These are phyloP conservation scores for Nitzschia sp. DNA, from an alignment of 108 stramenopile genomes.

Conservation along the genomic window DNA sequence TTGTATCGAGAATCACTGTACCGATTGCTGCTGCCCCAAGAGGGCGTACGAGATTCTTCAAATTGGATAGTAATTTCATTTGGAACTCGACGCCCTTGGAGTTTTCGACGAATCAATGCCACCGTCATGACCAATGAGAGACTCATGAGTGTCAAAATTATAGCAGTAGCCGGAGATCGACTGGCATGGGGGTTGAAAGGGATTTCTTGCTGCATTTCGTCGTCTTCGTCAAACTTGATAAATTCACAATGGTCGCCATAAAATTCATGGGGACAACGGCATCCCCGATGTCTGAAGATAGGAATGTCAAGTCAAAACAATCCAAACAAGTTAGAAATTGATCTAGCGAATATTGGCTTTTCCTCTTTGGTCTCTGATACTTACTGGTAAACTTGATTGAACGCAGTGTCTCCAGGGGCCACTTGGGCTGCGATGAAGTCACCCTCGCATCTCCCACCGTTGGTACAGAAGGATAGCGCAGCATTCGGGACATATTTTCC, in stretches of 20 bases:
- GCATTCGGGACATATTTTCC: slow-evolving; percentile 22
- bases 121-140: background rate
- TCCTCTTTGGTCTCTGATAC: background rate
- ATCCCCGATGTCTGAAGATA: slow-evolving; percentile 42
- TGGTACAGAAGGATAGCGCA: slow-evolving; percentile 46
- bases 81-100: background rate
- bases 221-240: slow-evolving; percentile 19
- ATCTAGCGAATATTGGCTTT: background rate
- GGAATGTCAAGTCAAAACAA: background rate
- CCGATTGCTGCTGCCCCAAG: background rate
- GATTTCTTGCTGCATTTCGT: background rate
- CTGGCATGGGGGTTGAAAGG: background rate
- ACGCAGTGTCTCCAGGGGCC: slow-evolving; percentile 15
- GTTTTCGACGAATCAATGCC: background rate
- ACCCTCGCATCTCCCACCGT: slow-evolving; percentile 50
- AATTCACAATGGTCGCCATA: slow-evolving; percentile 67
- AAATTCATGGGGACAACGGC: slow-evolving; percentile 59
- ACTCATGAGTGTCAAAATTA: background rate
- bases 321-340: background rate
- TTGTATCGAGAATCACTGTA: slow-evolving; percentile 6
- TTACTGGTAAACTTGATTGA: slow-evolving; percentile 21
- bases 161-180: background rate
- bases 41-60: background rate
- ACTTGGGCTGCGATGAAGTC: slow-evolving; percentile 29
- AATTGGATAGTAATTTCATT: background rate